Evolutionary conservation across 495 filamentous ascomycete genomes (phyloP), one percentile per base, ranked within the genome.

Genomic region (Penicillium subrubescens): DNA sequence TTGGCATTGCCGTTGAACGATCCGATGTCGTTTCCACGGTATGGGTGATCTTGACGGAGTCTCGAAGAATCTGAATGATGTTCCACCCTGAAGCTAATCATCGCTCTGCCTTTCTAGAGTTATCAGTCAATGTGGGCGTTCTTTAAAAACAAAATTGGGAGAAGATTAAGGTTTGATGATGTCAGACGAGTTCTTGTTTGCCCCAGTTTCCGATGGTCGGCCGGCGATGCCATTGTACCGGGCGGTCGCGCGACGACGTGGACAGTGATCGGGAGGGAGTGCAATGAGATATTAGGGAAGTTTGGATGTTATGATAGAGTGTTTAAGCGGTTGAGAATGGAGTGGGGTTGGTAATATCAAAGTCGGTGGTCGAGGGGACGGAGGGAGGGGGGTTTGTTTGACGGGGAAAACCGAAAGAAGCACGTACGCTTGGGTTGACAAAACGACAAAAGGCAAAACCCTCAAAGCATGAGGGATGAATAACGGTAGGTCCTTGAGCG

Each of bases 21-120:
- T 79, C 70, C 63, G 69, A 64, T 63, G 69, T 80, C 74, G 76
- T 58, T 76, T 74, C 73, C 74, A 74, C 75, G 73, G 75, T 64
- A 65, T 72, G 70, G 66, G 66, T 74, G 74, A 71, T 78, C 57
- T 73, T 75, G 72, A 75, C 72, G 75, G 72, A 76, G 71, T 79
- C 69, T 79, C 72, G 76, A 75, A 71, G 75, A 78, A 72, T 79
- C 74, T 81, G 73, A 78, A 75, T 79, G 75, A 72, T 79, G 74
- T 79, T 80, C 76, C 76, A 78, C 78, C 75, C 75, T 76, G 75
- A 79, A 75, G 78, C 79, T 82, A 77, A 79, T 81, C 79, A 82
- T 82, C 76, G 76, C 79, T 82, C 79, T 81, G 77, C 75, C 72
- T 81, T 75, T 75, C 70, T 76, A 70, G 62, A 62, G 65, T 46